Evolutionary conservation across 768 basidiomycete species (phyloP), one percentile per base, ranked within the genome.

Genomic region (Pholiota conissans): DNA sequence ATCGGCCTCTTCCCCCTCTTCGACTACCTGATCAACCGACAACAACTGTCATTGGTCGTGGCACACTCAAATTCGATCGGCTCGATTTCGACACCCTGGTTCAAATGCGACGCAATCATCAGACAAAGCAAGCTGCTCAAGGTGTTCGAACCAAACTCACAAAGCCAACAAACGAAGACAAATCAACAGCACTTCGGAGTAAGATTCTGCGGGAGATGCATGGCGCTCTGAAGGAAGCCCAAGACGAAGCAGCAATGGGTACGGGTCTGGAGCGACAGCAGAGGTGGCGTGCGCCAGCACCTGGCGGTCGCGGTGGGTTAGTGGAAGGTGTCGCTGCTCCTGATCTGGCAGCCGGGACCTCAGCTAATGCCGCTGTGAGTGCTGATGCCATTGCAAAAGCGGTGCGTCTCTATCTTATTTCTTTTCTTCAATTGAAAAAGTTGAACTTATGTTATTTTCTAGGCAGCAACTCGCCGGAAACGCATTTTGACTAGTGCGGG

Each of bases 41-140:
- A 16, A 56, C 28, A n/a, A n/a, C 28, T 7, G 49, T 39, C 34
- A 26, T 53, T 24, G 55, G 58, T 8, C 52, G 45, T 13, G 57
- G 55, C 11, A 20, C 55, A 1, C 8, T 55, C 1, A 35, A 20
- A 1, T 32, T 54, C 16, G 50, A 61, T 0, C 55, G 53, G n/a
- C 57, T 64, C 10, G 52, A 62, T 56, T 64, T 65, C 34, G 46
- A 61, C 14, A 26, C 49, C 4, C 34, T 67, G 3, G 35, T 65
- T 14, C 9, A 30, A 2, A 61, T 64, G 56, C 18, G 39, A 3
- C 18, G 18, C 20, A 2, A 42, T 20, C 40, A 42, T 24, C 40
- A 42, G 22, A 42, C 40, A 32, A 32, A 32, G 30, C 30, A 32
- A 32, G 30, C 30, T 6, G 40, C 40, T 42, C 40, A 42, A 42